These are phyloP conservation scores for Phytopythium litorale DNA, from an alignment of 352 stramenopile species.

Conservation along the genomic window DNA sequence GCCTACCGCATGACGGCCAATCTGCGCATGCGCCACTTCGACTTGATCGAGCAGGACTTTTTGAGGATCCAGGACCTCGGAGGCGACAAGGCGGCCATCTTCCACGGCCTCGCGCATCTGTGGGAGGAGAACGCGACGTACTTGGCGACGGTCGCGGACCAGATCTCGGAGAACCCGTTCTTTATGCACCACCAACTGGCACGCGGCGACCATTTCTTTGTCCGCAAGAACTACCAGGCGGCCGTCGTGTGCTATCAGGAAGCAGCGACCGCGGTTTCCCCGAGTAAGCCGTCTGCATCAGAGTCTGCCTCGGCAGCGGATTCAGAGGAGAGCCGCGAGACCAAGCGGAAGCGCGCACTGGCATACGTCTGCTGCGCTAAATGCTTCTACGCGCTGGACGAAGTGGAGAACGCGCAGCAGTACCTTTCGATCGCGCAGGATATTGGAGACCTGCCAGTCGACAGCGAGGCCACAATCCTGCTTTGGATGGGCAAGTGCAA, in stretches of 20 bases:
- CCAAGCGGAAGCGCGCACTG: slow-evolving; percentile 31
- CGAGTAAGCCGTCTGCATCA: background rate
- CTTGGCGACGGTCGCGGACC: slow-evolving; percentile 31
- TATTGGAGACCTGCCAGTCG: slow-evolving; percentile 25
- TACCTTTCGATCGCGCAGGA: slow-evolving; percentile 39
- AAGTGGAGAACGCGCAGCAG: slow-evolving; percentile 38
- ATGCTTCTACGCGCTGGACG: slow-evolving; percentile 55
- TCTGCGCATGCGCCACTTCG: slow-evolving; percentile 48
- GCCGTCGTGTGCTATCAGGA: slow-evolving; percentile 54
- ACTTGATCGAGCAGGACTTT: slow-evolving; percentile 48
- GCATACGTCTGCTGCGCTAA: slow-evolving; percentile 55
- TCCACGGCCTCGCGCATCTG: slow-evolving; percentile 63
- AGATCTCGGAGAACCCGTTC: slow-evolving; percentile 36
- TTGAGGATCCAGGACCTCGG: slow-evolving; percentile 48
- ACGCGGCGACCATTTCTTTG: slow-evolving; percentile 56
- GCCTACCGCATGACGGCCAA: slow-evolving; percentile 74
- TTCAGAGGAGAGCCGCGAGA: slow-evolving; percentile 31
- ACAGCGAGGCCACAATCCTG: slow-evolving; percentile 44
- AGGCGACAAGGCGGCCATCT: slow-evolving; percentile 71
- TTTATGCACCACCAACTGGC: slow-evolving; percentile 55
- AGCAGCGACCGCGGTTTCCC: slow-evolving; percentile 19
- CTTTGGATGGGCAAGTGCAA: slow-evolving; percentile 64
- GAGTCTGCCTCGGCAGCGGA: background rate
- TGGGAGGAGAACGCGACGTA: slow-evolving; percentile 65
- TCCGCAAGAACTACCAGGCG: slow-evolving; percentile 48